A percentile compares a stretch with the other conserved stretches of the same genome.
phyloP scores from a whole-genome alignment of 768 basidiomycete species.

The Mycena alexandri region DNA sequence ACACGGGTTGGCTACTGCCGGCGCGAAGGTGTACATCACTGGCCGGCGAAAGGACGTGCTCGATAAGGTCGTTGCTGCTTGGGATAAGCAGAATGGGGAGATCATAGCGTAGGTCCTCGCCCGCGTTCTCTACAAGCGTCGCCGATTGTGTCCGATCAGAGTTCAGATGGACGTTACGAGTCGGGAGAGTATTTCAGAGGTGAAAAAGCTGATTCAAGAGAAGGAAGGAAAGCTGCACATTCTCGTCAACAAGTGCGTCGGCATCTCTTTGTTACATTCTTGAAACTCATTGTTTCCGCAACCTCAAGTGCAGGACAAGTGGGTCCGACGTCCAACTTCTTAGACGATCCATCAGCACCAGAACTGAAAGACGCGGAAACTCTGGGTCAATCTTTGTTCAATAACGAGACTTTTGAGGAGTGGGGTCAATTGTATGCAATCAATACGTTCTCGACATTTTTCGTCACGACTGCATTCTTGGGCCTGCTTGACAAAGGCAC shows the following conservation, averaged over 20 bases:
- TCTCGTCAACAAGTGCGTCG: constrained; percentile 82
- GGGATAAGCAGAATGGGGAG: constrained; percentile 60
- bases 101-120: constrained; percentile 66
- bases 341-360: constrained; percentile 67
- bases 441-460: constrained; percentile 84
- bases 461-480: constrained; percentile 81
- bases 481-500: constrained; percentile 82
- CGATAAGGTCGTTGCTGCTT: constrained; percentile 64
- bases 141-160: constrained; percentile 48
- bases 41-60: constrained; percentile 77
- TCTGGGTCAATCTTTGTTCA: constrained; percentile 77
- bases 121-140: not conserved
- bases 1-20: constrained; percentile 78
- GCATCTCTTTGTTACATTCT: not conserved
- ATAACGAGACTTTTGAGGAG: constrained; percentile 70
- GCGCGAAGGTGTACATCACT: constrained; percentile 86
- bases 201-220: constrained; percentile 64
- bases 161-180: constrained; percentile 79
- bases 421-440: constrained; percentile 75
- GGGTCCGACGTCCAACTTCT: constrained; percentile 72
- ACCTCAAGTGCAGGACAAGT: constrained; percentile 75
- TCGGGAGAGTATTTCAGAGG: constrained; percentile 72
- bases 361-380: constrained; percentile 74
- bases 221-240: constrained; percentile 81
- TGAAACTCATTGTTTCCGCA: too few relatives aligned